Evolutionary conservation across 2,329 filamentous ascomycete genomes (phyloP), one percentile per base, ranked within the genome.

Genomic region (Colletotrichum theobromicola): DNA sequence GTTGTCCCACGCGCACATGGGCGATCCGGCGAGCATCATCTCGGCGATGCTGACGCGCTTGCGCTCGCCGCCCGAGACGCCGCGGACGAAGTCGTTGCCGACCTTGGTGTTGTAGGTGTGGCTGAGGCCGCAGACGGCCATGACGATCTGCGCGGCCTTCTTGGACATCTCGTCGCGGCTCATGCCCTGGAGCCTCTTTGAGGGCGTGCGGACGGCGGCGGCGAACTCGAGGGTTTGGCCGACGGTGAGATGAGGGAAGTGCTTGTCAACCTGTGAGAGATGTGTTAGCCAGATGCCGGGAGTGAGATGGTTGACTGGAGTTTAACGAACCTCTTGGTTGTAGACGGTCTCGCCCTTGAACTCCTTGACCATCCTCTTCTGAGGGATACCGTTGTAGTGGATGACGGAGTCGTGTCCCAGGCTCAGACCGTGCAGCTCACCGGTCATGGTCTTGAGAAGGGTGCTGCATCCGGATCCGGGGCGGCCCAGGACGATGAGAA

Each of bases 41-140:
- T 97, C 94, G 2, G 93, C 94, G 75, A 97, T 95, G 58, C 92
- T 94, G 7, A 97, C 94, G 81, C 95, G 92, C 85, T 97, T 96
- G 70, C 92, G 87, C 81, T 94, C 93, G 46, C 93, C 93, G 30
- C 93, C 93, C 9, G 90, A 92, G 1, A 94, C 90, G 63, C 94
- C 94, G 2, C 93, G 91, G 13, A 95, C 88, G 57, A 93, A 91
- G 77, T 95, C 93, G 74, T 95, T 92, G 9, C 94, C 94, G 15
- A 96, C 93, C 78, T 93, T 93, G 8, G 94, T 95, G 74, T 92
- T 89, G 78, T 93, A 87, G 0, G 93, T 94, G 78, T 95, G 93
- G 42, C 90, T 90, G 34, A 95, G 90, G 77, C 93, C 93, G 78
- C 94, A 95, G 0, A 93, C 83, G 28, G 93, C 93, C 82, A 94